Evolutionary conservation across 2,329 filamentous ascomycete genomes (phyloP), one percentile per base, ranked within the genome.

Genomic region (Aschersonia sp.): DNA sequence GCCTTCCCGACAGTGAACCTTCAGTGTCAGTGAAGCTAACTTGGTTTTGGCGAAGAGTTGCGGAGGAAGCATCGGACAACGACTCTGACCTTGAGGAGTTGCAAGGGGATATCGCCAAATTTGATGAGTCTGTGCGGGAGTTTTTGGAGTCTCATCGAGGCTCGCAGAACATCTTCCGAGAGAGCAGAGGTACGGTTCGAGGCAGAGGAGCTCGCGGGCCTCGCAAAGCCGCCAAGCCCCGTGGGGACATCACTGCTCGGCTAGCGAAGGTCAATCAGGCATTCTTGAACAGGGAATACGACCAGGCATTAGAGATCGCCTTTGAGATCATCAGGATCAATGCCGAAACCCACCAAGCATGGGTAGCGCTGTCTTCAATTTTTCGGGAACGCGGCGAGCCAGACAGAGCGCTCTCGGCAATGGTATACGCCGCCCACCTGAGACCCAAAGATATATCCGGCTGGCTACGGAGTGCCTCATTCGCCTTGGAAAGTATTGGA

Each of bases 271-370:
- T 85, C 4, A 85, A 80, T 50, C 72, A 81, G 50, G 77, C 79
- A 5, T 88, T 81, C 57, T 70, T 87, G 50, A 68, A 73, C 8
- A 70, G 73, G 30, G 71, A 81, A 22, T 79, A 81, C 52, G 70
- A 76, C 5, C 67, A 71, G 41, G 81, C 83, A 5, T 66, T 79
- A 37, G 70, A 73, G 12, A 66, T 76, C 29, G 73, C 78, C 7
- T 71, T 73, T 41, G 79, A 83, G 55, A 75, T 83, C 49, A 81
- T 84, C 55, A 72, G 79, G 46, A 79, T 83, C 58, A 83, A 84
- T 52, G 78, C 77, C 22, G 79, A 83, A 58, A 82, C 78, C 1
- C 72, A 79, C 51, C 72, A 78, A 53, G 80, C 81, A 30, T 84
- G 79, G 79, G 75, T 71, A 11, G 67, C 81, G 10, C 61, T 84